Base-by-base conservation (phyloP, 306 rosid species). In the Sechiopsis laciniata region DNA sequence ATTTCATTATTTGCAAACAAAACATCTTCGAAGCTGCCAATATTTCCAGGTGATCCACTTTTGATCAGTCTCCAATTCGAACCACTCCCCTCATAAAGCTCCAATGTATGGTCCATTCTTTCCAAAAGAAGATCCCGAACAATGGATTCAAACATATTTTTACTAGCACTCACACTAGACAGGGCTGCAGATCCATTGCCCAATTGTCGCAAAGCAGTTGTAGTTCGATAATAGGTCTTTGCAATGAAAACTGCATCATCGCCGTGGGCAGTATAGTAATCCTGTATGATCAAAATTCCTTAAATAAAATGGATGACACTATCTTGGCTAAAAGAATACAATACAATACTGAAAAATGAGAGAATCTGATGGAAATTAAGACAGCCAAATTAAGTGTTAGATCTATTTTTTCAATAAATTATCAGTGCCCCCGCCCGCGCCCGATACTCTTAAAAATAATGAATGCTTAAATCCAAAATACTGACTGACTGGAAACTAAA, bases 1-100 rank as follows among this genome's bases (percentile, higher is more conserved):
- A 94, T 94, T 80, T 94, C 99, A 78, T 89, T 89, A 85, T 86
- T 94, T 74, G 99, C 92, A 80, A 94, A 94, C 75, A 94, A 82
- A 80, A 90, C 84, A 68, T 89, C 96, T 86, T 94, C 96, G 48
- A 94, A 94, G 65, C 90, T 86, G 72, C 95, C 88, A 62, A 94
- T 85, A 85, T 91, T 94, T 42, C 99, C 99, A 78, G 99, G 99
- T 5, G 96, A 87, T 75, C 99, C 99, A 82, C 87, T 86, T 87
- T 89, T 90, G 60, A 83, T 80, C 73, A 86, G 87, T 77, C 82
- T 89, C 99, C 99, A 94, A 55, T 82, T 89, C 46, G 92, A 94
- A 76, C 96, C 91, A 79, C 95, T 87, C 2, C 97, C 99, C 88
- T 89, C 97, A 55, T 91, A 94, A 69, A 94, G 88, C 92, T 94